phyloP scores from a whole-genome alignment of 768 basidiomycete species.

The Dentipellis fragilis region DNA sequence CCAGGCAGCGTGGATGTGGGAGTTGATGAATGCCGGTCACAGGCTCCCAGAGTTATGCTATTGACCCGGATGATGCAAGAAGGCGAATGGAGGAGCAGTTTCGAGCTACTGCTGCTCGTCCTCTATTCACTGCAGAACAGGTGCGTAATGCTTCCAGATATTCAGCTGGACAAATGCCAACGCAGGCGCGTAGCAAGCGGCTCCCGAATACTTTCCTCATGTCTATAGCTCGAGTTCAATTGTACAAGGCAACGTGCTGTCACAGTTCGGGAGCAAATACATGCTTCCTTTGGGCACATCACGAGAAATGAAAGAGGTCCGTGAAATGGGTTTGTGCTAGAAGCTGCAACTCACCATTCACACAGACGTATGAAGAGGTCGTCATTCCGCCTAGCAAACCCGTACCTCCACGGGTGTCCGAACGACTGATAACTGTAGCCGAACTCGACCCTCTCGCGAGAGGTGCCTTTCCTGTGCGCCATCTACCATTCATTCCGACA shows the following conservation, averaged over 20 bases:
- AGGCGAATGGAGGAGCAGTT: slow-evolving; percentile 54
- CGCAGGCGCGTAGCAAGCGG: slow-evolving; percentile 29
- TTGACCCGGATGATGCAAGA: slow-evolving; percentile 26
- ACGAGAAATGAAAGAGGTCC: slow-evolving; percentile 56
- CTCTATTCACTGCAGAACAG: slow-evolving; percentile 47
- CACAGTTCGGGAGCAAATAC: slow-evolving; percentile 68
- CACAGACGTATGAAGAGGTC: slow-evolving; percentile 82
- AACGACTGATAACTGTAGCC: slow-evolving; percentile 58
- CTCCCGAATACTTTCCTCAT: slow-evolving; percentile 67
- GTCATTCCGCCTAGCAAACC: slow-evolving; percentile 75
- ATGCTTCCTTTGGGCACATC: slow-evolving; percentile 77
- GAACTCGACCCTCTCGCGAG: slow-evolving; percentile 70
- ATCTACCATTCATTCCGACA: not conserved
- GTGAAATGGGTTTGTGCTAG: not conserved
- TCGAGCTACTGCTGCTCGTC: slow-evolving; percentile 51
- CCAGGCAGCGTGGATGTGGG: no score
- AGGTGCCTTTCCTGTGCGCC: slow-evolving; percentile 75
- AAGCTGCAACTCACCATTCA: slow-evolving; percentile 1
- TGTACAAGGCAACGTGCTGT: slow-evolving; percentile 53
- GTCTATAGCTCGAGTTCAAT: slow-evolving; percentile 69
- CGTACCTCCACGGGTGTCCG: slow-evolving; percentile 61
- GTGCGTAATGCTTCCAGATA: slow-evolving; percentile 25
- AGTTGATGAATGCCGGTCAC: no score
- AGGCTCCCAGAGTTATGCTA: not conserved
- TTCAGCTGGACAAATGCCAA: slow-evolving; percentile 1